Conservation (phyloP, 805 yeast genomes). For the Lipomyces yamadae region DNA sequence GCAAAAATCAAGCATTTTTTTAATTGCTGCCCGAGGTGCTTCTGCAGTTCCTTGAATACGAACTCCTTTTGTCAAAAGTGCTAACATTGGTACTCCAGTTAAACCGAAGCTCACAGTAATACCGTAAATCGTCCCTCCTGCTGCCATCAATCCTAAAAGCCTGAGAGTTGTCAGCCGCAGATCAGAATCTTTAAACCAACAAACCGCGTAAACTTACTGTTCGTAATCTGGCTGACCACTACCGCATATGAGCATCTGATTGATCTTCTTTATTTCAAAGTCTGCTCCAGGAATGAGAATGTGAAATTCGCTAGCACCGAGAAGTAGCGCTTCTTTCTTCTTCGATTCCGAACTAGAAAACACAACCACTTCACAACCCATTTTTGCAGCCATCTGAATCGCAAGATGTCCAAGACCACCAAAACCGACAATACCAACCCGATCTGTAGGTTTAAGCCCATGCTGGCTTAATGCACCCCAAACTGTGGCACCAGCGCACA, state of each 20-base stretch:
- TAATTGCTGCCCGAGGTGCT: neutral
- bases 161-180: neutral
- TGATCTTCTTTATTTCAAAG: constrained; percentile 1
- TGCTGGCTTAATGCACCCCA: constrained; percentile 59
- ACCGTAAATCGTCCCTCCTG: neutral
- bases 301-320: constrained; percentile 60
- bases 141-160: neutral
- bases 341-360: constrained; percentile 59
- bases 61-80: neutral
- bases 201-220: neutral
- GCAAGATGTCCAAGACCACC: constrained; percentile 66
- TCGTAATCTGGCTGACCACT: constrained; percentile 8
- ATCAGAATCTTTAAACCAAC: neutral
- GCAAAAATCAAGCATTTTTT: constrained; percentile 5
- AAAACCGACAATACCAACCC: constrained; percentile 59
- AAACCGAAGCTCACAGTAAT: constrained; percentile 2
- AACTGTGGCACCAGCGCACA: constrained; percentile 71
- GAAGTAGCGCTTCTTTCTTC: constrained; percentile 53
- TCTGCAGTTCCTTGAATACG: neutral
- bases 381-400: constrained; percentile 59
- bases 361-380: constrained; percentile 65
- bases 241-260: neutral
- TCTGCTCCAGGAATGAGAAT: constrained; percentile 54
- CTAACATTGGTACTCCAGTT: neutral
- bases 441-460: constrained; percentile 39